Percentiles rank a stretch among this genome's conserved stretches.
These are phyloP conservation scores for Podila epicladia DNA, from an alignment of 192 early-diverging fungal species.

Conservation along the genomic window DNA sequence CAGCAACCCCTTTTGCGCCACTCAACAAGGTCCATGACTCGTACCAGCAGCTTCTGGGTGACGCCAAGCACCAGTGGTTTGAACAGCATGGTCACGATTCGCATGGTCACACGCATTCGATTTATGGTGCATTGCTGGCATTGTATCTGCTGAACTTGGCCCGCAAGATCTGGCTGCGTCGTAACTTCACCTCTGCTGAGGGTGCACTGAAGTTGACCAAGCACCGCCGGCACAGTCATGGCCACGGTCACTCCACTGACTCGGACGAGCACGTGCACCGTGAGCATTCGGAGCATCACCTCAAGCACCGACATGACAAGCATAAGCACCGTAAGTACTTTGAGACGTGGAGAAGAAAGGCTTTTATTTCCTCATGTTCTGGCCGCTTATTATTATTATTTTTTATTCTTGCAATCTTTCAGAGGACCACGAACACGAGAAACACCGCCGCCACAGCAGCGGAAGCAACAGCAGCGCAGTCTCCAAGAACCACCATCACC, in stretches of 20 bases:
- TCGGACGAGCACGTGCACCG: constrained; percentile 23
- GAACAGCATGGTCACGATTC: not conserved
- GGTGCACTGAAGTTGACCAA: constrained; percentile 11
- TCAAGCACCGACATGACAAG: constrained; percentile 12
- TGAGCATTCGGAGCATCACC: constrained; percentile 1
- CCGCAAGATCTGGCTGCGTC: constrained; percentile 38
- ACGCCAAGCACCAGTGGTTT: constrained; percentile 24
- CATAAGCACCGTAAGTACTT: constrained; percentile 34
- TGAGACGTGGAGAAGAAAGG: not conserved
- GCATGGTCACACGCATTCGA: constrained; percentile 12
- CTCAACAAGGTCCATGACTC: constrained; percentile 27
- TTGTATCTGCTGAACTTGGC: constrained; percentile 31
- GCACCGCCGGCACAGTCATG: constrained; percentile 21
- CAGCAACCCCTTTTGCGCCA: constrained; percentile 28
- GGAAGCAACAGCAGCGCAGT: not conserved
- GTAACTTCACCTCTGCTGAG: not conserved
- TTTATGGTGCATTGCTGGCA: constrained; percentile 39
- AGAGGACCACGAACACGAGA: constrained; percentile 1
- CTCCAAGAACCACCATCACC: constrained; percentile 1
- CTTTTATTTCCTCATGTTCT: not conserved
- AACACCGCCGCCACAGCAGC: not conserved
- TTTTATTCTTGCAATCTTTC: not conserved
- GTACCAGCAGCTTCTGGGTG: constrained; percentile 21
- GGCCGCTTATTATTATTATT: not conserved
- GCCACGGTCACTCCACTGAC: not conserved